Evolutionary conservation across 441 rosid species (phyloP).

Genomic region (Hura crepitans): DNA sequence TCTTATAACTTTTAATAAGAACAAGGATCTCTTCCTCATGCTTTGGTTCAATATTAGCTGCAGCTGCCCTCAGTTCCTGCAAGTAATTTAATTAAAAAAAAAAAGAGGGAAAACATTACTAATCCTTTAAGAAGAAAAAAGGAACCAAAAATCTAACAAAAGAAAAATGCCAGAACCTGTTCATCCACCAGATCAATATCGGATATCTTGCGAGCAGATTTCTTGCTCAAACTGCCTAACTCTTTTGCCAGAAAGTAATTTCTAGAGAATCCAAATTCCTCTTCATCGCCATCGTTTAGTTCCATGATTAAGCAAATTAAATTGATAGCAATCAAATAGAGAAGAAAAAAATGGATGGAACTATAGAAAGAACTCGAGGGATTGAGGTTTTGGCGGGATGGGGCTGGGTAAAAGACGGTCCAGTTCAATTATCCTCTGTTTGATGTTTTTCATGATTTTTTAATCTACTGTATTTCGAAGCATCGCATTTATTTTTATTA

Average conservation of each 20-base stretch:
- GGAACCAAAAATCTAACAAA: neutral
- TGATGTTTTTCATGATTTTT: too few relatives aligned
- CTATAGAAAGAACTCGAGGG: too few relatives aligned
- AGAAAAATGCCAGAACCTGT: constrained; percentile 41
- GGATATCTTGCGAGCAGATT: constrained; percentile 54
- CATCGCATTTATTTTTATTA: too few relatives aligned
- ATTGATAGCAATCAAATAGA: neutral
- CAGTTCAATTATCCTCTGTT: too few relatives aligned
- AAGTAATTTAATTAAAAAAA: neutral
- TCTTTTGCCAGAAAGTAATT: constrained; percentile 91
- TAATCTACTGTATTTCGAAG: too few relatives aligned
- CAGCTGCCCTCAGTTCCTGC: constrained; percentile 68
- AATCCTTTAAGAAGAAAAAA: neutral
- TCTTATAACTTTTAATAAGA: constrained; percentile 56
- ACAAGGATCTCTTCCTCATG: constrained; percentile 55
- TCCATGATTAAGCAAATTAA: constrained; percentile 33
- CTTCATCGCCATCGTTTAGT: constrained; percentile 42
- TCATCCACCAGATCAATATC: constrained; percentile 76
- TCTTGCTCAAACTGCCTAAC: constrained; percentile 49
- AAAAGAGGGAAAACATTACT: neutral
- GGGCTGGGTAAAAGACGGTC: too few relatives aligned
- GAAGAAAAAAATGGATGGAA: too few relatives aligned
- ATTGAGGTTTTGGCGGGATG: too few relatives aligned
- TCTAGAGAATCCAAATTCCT: constrained; percentile 77
- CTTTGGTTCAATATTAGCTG: constrained; percentile 52